Base-by-base conservation (phyloP, 1,284 basidiomycete genomes). In the Pyrrhoderma lamaoense region DNA sequence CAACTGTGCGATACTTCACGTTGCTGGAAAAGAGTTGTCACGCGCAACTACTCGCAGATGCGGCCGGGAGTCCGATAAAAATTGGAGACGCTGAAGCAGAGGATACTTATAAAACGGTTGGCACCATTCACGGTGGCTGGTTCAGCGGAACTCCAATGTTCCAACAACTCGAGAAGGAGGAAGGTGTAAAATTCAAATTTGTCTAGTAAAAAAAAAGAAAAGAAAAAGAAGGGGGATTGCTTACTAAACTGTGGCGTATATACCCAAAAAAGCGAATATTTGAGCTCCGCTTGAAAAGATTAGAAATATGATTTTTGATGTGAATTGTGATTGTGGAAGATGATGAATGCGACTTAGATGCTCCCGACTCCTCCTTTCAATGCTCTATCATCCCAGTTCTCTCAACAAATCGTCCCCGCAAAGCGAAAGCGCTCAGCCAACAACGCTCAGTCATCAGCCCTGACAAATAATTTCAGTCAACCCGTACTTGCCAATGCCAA, bases 11-110 rank as follows among this genome's bases (percentile, higher is more conserved):
- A 53, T 70, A 67, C 58, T 70, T 66, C 61, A 62, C 68, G 45
- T 54, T 66, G 8, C 58, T 73, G 25, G 72, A 74, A 58, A 67
- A 66, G 47, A 69, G 60, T 31, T 80, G 77, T 61, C 70, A 76
- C 51, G 73, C 73, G 18, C 74, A 76, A 61, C 69, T 80, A 2
- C 60, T 76, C 38, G 72, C 73, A 7, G 73, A 77, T 43, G 70
- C 76, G 3, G 73, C 74, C 3, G 70, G 71, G 0, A 67, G 64
- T 0, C 66, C 62, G 25, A 51, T 51, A 7, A 56, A 60, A 36
- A 64, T 69, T 39, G 46, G 55, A 2, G 49, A 58, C 2, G 59
- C 61, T 34, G 59, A 65, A 40, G 66, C 65, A 8, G 50, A 55
- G 16, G 59, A 58, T 36, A 70, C 68, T 13, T 61, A 58, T 40